Evolutionary conservation across 129 eudicot genomes (phyloP), one percentile per base, ranked within the genome.

Genomic region (Gnaphalium uliginosum): DNA sequence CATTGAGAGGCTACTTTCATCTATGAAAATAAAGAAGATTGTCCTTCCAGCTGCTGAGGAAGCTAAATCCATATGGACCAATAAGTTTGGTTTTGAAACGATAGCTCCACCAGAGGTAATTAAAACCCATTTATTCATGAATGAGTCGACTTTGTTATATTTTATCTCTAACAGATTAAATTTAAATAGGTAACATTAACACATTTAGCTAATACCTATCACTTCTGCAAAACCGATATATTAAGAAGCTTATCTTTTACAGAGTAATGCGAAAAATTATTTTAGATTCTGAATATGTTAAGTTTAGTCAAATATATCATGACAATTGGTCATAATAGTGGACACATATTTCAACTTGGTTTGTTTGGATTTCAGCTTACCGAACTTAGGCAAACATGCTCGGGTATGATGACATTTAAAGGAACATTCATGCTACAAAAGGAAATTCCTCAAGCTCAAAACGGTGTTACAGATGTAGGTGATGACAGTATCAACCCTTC

Each of bases 31-130:
- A 30, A 92, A 81, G 79, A 88, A 75, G 74, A 59, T 95, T 69
- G 94, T 95, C 67, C 96, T 95, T 53, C 99, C 99, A 33, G 93
- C 99, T 54, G 91, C 99, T 6, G 96, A 91, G 48, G 97, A 85
- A 68, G 97, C 99, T 8, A 85, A 81, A 72, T 80, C 99, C 68
- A 84, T 95, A 39, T 95, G 99, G 99, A 87, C 88, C 62, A 72
- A 88, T 8, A 88, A 86, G 56, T 91, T 91, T 76, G 96, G 97
- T 39, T 95, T 95, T 69, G 43, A 37, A 50, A 83, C 84, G 62
- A 81, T 95, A 78, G 79, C 83, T 19, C 74, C 69, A 24, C 79
- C 85, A 29, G 82, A 88, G 89, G 96, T 89, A 41, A 24, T 13
- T 68, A 68, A 1, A 18, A 68, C 57, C 35, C 5, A 8, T 37